Percentiles rank a stretch among this genome's conserved stretches.
Evolutionary conservation across 345 rosid species (phyloP).

Genomic region (Noccaea caerulescens): DNA sequence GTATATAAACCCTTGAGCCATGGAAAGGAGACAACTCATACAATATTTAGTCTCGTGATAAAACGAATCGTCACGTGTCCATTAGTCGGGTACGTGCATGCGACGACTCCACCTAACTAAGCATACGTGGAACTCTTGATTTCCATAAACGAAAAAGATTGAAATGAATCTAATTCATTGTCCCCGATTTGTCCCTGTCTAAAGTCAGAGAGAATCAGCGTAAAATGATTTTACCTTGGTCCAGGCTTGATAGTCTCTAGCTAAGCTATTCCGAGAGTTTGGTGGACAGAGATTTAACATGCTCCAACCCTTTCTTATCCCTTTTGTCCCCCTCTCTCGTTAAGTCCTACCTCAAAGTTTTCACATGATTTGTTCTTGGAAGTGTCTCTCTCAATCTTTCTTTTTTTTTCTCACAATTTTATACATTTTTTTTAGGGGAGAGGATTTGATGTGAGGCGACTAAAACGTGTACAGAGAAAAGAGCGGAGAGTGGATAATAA

Average conservation of each 20-base stretch:
- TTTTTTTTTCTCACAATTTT: neutral
- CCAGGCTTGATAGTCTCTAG: constrained; percentile 36
- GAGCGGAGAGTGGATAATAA: neutral
- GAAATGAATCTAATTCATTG: constrained; percentile 40
- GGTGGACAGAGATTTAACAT: constrained; percentile 40
- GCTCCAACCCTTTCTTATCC: constrained; percentile 46
- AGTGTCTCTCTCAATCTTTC: constrained; percentile 35
- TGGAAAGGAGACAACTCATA: constrained; percentile 35
- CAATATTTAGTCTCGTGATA: constrained; percentile 17
- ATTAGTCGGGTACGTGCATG: constrained; percentile 31
- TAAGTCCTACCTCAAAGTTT: constrained; percentile 25
- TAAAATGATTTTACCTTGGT: constrained; percentile 30
- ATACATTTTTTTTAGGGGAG: neutral
- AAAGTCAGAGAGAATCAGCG: constrained; percentile 28
- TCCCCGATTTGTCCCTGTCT: constrained; percentile 41
- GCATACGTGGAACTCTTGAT: constrained; percentile 36
- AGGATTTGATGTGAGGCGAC: constrained; percentile 20
- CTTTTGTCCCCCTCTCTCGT: constrained; percentile 21
- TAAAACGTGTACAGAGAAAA: constrained; percentile 36
- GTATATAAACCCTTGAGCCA: constrained; percentile 18
- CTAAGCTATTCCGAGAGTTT: constrained; percentile 13
- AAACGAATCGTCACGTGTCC: constrained; percentile 24
- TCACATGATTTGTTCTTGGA: constrained; percentile 42
- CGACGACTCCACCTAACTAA: constrained; percentile 32
- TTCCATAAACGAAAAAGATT: constrained; percentile 37